Evolutionary conservation across 1,284 basidiomycete genomes (phyloP), one percentile per base, ranked within the genome.

Genomic region (Mycena citricolor): DNA sequence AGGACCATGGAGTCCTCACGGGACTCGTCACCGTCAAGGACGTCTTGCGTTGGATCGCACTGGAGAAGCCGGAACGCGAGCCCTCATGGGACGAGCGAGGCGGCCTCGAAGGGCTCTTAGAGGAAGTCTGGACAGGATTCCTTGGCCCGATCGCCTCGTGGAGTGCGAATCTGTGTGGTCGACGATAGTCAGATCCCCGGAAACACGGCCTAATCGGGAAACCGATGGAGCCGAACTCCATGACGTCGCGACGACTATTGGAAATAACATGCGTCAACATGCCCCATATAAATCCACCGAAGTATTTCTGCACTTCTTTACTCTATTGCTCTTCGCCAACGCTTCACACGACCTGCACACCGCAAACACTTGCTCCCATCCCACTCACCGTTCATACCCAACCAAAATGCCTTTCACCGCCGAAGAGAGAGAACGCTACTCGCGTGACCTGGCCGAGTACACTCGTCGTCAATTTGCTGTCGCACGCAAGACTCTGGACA

Each of bases 1-100:
- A 93, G 59, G 81, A 89, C 45, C 80, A 85, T 56, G 95, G 95
- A 10, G 68, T 73, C 30, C 73, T 99, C 3, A 80, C 78, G 1
- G 95, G 95, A 1, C 72, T 99, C 12, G 85, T 97, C 16, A 98
- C 94, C 0, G 89, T 99, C 47, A 99, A 99, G 62, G 97, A 99
- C 56, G 90, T 98, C 10, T 69, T 99, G 11, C 82, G 83, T 32
- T 90, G 91, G 60, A 92, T 87, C 47, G 77, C 80, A 30, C 73
- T 70, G 25, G 71, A 73, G 54, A 69, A 73, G 47, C 68, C 70
- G 54, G 65, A 71, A 14, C 66, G 66, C 39, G 70, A 73, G 40
- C 73, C 73, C 2, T 81, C 80, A 44, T 77, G 76, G 69, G 77
- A 78, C 51, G 73, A 75, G 44, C 69, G 76, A 23, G 81, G 81